phyloP scores from a whole-genome alignment of 805 yeast genomes.

The Ogataea methanolica region DNA sequence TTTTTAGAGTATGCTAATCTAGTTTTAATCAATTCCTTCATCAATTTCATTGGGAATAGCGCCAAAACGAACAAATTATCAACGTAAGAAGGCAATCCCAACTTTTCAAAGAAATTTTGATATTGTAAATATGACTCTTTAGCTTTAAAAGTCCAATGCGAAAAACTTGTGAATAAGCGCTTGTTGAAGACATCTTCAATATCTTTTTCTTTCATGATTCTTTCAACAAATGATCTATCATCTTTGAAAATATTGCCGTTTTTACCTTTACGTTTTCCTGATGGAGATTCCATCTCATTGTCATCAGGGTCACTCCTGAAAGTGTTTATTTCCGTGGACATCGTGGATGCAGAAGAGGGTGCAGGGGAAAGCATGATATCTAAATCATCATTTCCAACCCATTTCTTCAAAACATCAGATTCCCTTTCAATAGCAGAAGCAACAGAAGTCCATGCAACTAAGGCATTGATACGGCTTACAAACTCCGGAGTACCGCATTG shows the following conservation, averaged over 20 bases:
- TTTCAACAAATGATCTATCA: slow-evolving; percentile 73
- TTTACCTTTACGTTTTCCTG: slow-evolving; percentile 8
- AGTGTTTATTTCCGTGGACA: neutral
- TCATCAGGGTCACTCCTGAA: slow-evolving; percentile 1
- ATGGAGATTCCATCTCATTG: slow-evolving; percentile 4
- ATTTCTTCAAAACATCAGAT: slow-evolving; percentile 52
- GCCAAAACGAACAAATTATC: slow-evolving; percentile 62
- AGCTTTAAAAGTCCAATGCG: slow-evolving; percentile 81
- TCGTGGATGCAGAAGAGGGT: slow-evolving; percentile 9
- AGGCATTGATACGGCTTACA: slow-evolving; percentile 61
- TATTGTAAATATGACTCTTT: slow-evolving; percentile 64
- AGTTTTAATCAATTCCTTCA: slow-evolving; percentile 71
- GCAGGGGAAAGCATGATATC: slow-evolving; percentile 45
- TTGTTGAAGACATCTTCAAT: slow-evolving; percentile 66
- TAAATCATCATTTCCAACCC: slow-evolving; percentile 83
- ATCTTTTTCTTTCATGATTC: slow-evolving; percentile 75
- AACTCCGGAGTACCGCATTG: slow-evolving; percentile 61
- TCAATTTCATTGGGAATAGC: slow-evolving; percentile 71
- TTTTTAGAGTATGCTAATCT: slow-evolving; percentile 75
- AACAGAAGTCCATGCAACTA: slow-evolving; percentile 79
- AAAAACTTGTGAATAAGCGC: slow-evolving; percentile 61
- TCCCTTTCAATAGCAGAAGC: slow-evolving; percentile 65
- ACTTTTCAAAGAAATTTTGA: slow-evolving; percentile 54
- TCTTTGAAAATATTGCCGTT: slow-evolving; percentile 44
- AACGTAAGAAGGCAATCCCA: slow-evolving; percentile 72